Evolutionary conservation across 2,329 filamentous ascomycete genomes (phyloP).

Genomic region (Dendryphion nanum): DNA sequence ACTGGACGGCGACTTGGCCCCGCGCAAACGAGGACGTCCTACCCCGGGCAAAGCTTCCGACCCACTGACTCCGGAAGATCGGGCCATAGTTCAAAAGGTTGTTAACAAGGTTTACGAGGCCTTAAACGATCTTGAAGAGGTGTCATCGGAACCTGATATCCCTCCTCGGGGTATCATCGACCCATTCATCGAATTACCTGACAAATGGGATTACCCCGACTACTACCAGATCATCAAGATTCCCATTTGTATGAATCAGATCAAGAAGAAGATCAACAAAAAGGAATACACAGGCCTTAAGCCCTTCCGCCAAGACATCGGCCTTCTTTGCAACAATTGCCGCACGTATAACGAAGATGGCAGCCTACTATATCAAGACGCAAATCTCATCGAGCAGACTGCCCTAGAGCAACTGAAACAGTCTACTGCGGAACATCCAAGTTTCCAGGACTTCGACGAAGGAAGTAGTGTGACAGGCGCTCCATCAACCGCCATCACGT

Average conservation of each 20-base stretch:
- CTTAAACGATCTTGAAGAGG: slow-evolving; percentile 81
- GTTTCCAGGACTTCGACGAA: slow-evolving; percentile 58
- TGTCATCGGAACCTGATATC: slow-evolving; percentile 58
- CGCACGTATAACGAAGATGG: slow-evolving; percentile 96
- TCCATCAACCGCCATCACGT: slow-evolving; percentile 29
- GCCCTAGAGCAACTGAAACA: slow-evolving; percentile 54
- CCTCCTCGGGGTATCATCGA: slow-evolving; percentile 81
- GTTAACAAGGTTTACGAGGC: slow-evolving; percentile 74
- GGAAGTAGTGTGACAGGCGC: slow-evolving; percentile 51
- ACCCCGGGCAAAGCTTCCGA: slow-evolving; percentile 64
- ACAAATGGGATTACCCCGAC: slow-evolving; percentile 85
- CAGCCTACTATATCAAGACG: slow-evolving; percentile 88
- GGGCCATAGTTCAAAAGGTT: slow-evolving; percentile 75
- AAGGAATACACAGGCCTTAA: slow-evolving; percentile 82
- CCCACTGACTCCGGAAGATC: slow-evolving; percentile 66
- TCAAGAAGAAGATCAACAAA: slow-evolving; percentile 92
- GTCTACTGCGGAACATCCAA: slow-evolving; percentile 54
- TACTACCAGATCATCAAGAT: slow-evolving; percentile 92
- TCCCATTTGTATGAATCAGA: slow-evolving; percentile 95
- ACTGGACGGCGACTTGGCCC: slow-evolving; percentile 62
- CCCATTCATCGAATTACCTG: slow-evolving; percentile 87
- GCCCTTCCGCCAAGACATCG: slow-evolving; percentile 80
- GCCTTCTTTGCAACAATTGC: slow-evolving; percentile 84
- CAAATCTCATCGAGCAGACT: slow-evolving; percentile 77
- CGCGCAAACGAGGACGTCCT: slow-evolving; percentile 64